These are phyloP conservation scores for Xerophyta viscosa DNA, from an alignment of 106 monocot species.

Conservation along the genomic window DNA sequence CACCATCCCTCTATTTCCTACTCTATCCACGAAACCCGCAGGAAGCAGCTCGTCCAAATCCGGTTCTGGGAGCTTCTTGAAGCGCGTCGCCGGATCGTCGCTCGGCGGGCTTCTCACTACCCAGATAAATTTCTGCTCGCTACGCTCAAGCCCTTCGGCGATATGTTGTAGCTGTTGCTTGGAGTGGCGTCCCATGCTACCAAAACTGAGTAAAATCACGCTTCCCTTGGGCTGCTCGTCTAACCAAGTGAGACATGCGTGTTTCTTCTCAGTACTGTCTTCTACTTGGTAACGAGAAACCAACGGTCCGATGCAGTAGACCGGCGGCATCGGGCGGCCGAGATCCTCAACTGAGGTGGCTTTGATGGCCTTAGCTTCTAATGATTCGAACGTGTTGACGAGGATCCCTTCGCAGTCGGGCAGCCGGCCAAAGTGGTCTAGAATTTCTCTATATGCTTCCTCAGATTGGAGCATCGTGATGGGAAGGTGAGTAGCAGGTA, in stretches of 20 bases:
- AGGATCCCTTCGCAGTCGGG: conserved; percentile 19
- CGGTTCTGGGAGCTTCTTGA: neutral
- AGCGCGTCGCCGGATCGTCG: neutral
- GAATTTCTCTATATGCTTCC: neutral
- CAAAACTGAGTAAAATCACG: conserved; percentile 27
- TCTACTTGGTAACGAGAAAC: neutral
- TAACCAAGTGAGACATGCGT: conserved; percentile 15
- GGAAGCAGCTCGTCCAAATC: conserved; percentile 18
- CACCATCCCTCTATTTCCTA: conserved; percentile 13
- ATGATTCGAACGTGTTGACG: conserved; percentile 39
- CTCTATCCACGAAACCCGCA: conserved; percentile 16
- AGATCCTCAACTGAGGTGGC: conserved; percentile 16
- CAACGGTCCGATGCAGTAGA: conserved; percentile 27
- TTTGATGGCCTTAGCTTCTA: conserved; percentile 25
- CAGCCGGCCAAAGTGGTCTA: conserved; percentile 3
- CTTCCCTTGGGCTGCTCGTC: conserved; percentile 18
- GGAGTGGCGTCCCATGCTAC: conserved; percentile 13
- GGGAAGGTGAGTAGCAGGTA: conserved; percentile 24
- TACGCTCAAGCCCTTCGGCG: conserved; percentile 16
- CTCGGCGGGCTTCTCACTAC: conserved; percentile 12
- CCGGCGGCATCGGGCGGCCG: conserved; percentile 15
- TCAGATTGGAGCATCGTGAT: conserved; percentile 7
- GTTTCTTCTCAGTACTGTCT: neutral
- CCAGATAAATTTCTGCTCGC: conserved; percentile 27
- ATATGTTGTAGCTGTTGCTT: conserved; percentile 16